phyloP scores from a whole-genome alignment of 495 filamentous ascomycete species.

The Neurospora pannonica region DNA sequence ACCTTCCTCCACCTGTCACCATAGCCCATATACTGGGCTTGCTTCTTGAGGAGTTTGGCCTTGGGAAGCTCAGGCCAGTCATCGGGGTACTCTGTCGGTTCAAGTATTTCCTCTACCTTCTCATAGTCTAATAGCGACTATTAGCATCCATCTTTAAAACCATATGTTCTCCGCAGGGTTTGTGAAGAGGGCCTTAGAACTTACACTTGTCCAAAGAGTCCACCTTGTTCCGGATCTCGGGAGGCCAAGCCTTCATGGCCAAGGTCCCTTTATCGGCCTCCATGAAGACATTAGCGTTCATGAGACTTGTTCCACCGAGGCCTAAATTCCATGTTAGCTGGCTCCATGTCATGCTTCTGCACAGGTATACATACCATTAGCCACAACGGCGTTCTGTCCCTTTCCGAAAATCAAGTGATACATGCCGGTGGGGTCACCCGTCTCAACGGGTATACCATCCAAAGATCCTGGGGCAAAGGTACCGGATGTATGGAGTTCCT shows the following conservation, averaged over 20 bases:
- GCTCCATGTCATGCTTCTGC: neutral
- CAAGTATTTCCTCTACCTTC: conserved; percentile 45
- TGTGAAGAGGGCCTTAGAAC: conserved; percentile 6
- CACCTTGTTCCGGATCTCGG: conserved; percentile 43
- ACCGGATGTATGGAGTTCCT: conserved; percentile 47
- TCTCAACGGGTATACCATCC: conserved; percentile 30
- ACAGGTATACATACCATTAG: conserved; percentile 39
- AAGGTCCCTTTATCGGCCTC: conserved; percentile 48
- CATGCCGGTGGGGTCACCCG: conserved; percentile 48
- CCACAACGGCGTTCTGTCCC: conserved; percentile 56
- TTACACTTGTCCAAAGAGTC: conserved; percentile 41
- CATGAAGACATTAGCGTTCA: conserved; percentile 61
- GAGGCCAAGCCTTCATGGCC: conserved; percentile 47
- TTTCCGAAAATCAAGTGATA: conserved; percentile 56
- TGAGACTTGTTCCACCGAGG: conserved; percentile 54
- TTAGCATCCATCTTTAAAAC: neutral
- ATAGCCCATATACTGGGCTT: conserved; percentile 42
- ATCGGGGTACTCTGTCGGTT: conserved; percentile 50
- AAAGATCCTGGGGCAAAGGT: conserved; percentile 33
- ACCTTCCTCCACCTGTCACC: conserved; percentile 46
- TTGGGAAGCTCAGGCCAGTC: conserved; percentile 47
- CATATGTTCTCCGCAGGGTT: neutral
- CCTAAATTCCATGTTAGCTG: conserved; percentile 22
- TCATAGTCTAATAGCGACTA: conserved; percentile 38
- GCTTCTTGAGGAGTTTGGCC: conserved; percentile 45